A percentile compares a stretch with the other conserved stretches of the same genome.
phyloP scores from a whole-genome alignment of 164 flowering plant genomes.

The Tetrastigma voinierianum region DNA sequence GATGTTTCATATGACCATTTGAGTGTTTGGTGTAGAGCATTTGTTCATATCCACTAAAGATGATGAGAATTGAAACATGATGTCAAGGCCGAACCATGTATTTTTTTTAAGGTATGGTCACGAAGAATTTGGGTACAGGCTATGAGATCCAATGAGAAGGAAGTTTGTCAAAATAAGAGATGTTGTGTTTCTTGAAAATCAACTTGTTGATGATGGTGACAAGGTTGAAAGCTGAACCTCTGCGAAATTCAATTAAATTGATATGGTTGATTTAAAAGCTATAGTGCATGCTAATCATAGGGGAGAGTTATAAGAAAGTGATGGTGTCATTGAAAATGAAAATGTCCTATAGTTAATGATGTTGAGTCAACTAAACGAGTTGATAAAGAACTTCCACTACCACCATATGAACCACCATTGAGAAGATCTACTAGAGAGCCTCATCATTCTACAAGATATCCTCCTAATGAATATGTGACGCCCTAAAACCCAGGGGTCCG shows the following conservation, averaged over 20 bases:
- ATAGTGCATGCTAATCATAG: not conserved
- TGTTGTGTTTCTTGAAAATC: no score
- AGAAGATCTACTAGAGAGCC: not conserved
- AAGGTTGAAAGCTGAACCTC: not conserved
- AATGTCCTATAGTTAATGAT: not conserved
- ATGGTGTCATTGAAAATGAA: not conserved
- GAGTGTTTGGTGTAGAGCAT: no score
- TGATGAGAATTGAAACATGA: not conserved
- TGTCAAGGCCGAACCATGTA: not conserved
- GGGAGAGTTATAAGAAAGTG: not conserved
- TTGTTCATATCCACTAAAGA: no score
- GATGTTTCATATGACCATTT: no score
- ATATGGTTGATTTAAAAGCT: not conserved
- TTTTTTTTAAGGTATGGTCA: not conserved
- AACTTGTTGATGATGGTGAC: no score
- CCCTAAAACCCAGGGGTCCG: no score
- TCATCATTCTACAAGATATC: no score
- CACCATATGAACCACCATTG: not conserved
- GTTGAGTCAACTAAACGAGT: not conserved
- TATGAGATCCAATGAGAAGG: no score
- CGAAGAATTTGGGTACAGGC: no score
- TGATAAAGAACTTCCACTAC: not conserved
- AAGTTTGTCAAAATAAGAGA: no score
- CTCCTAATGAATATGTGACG: not conserved
- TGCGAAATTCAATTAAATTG: not conserved